These are phyloP conservation scores for Wallemia mellicola DNA, from an alignment of 1,284 basidiomycete genomes.

Conservation along the genomic window DNA sequence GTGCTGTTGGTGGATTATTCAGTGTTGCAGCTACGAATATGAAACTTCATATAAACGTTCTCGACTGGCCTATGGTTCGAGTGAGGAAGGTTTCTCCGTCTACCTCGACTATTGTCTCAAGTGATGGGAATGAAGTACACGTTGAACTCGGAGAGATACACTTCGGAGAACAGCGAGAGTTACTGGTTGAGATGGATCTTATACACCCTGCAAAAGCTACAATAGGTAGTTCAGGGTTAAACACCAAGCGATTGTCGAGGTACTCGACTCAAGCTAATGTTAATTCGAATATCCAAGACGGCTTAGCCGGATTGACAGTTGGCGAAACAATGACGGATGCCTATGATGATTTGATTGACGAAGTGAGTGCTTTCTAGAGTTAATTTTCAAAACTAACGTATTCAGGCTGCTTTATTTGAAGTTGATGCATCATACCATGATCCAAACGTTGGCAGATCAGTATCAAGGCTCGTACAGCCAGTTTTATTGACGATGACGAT, in stretches of 20 bases:
- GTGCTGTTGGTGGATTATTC: conserved; percentile 78
- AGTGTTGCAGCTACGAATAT: conserved; percentile 61
- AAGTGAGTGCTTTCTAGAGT: conserved; percentile 27
- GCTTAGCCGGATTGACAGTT: conserved; percentile 1
- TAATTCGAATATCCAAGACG: conserved; percentile 7
- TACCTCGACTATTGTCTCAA: conserved; percentile 45
- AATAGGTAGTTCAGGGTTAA: not conserved
- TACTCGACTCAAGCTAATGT: not conserved
- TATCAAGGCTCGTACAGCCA: conserved; percentile 56
- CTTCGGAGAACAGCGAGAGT: conserved; percentile 73
- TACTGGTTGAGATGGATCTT: conserved; percentile 73
- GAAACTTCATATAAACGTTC: conserved; percentile 69
- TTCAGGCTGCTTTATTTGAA: conserved; percentile 28
- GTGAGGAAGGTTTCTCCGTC: conserved; percentile 72
- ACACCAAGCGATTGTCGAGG: not conserved
- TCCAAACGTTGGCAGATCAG: conserved; percentile 43
- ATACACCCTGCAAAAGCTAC: conserved; percentile 26
- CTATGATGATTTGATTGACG: conserved; percentile 65
- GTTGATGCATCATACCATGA: conserved; percentile 79
- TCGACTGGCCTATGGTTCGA: conserved; percentile 40
- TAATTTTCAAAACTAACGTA: conserved; percentile 5
- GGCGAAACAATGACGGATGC: conserved; percentile 30
- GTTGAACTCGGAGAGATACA: conserved; percentile 75
- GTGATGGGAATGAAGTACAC: conserved; percentile 71
- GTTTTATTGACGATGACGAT: conserved; percentile 65